Conservation (phyloP, 2,329 filamentous ascomycete species). For the Sporothrix phasma region DNA sequence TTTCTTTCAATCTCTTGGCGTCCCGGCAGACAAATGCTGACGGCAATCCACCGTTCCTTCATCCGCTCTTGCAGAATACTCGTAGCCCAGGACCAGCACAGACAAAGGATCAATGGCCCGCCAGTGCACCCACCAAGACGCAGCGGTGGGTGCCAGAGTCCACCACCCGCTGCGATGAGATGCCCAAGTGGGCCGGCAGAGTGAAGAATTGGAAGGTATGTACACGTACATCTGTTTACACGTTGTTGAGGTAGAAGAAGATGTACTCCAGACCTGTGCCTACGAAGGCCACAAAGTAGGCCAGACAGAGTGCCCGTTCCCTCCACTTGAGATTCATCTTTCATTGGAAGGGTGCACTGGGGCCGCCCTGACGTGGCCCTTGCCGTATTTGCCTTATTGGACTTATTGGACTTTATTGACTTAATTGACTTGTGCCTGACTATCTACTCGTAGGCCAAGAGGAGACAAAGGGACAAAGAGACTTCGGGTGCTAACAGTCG, state of each 20-base stretch:
- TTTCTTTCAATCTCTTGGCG: slow-evolving; percentile 7
- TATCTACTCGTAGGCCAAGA: background rate
- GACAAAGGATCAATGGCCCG: background rate
- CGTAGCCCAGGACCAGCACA: background rate
- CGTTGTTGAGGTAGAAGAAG: background rate
- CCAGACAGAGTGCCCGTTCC: background rate
- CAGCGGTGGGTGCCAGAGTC: background rate
- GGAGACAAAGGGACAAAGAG: background rate
- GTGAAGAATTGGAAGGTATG: background rate
- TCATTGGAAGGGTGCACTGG: background rate
- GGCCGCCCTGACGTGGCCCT: background rate
- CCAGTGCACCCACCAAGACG: background rate
- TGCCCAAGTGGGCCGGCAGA: background rate
- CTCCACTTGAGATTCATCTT: background rate
- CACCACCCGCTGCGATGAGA: slow-evolving; percentile 4
- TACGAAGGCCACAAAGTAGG: background rate
- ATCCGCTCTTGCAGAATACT: background rate
- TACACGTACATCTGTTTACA: background rate
- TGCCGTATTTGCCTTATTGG: background rate
- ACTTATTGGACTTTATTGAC: too few species aligned
- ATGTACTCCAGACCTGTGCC: background rate
- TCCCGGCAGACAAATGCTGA: slow-evolving; percentile 1
- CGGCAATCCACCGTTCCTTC: background rate
- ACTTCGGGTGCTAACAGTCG: too few species aligned
- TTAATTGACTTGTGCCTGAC: slow-evolving; percentile 5